Evolutionary conservation across 495 filamentous ascomycete species (phyloP).

Genomic region (Aspergillus bridgeri): DNA sequence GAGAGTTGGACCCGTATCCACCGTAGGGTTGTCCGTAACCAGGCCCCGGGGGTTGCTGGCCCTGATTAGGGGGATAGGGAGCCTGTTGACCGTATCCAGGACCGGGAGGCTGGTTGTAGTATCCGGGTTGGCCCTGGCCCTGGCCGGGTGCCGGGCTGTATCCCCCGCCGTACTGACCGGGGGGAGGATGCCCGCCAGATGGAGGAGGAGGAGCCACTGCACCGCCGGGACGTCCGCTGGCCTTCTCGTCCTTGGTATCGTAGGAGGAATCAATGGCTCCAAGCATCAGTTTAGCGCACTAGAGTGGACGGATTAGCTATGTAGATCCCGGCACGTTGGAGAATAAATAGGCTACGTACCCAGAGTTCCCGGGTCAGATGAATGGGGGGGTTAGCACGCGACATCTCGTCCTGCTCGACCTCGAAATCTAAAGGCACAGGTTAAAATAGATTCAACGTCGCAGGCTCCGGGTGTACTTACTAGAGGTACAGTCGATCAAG

Average conservation of each 20-base stretch:
- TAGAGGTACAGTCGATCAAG: constrained; percentile 70
- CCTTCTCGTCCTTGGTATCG: constrained; percentile 62
- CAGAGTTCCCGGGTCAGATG: constrained; percentile 64
- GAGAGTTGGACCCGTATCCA: constrained; percentile 21
- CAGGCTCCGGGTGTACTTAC: constrained; percentile 41
- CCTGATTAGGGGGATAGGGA: constrained; percentile 18
- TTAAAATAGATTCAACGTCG: neutral
- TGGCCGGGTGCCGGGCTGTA: constrained; percentile 27
- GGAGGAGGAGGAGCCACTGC: constrained; percentile 9
- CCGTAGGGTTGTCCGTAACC: constrained; percentile 17
- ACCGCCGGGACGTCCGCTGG: constrained; percentile 21
- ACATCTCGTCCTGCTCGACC: constrained; percentile 64
- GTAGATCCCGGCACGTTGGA: neutral
- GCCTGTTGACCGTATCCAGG: constrained; percentile 15
- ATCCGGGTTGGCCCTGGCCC: constrained; percentile 18
- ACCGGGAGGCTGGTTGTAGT: constrained; percentile 16
- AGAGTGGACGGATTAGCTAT: constrained; percentile 6
- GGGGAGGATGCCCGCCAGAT: constrained; percentile 22
- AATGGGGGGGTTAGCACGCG: constrained; percentile 50
- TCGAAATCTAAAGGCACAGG: constrained; percentile 52
- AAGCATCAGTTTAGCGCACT: constrained; percentile 67
- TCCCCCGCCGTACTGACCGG: constrained; percentile 35
- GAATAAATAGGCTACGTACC: constrained; percentile 39
- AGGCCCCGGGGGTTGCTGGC: constrained; percentile 19
- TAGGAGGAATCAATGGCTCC: constrained; percentile 66